Evolutionary conservation across 768 basidiomycete genomes (phyloP).

Genomic region (Cantharellus anzutake): DNA sequence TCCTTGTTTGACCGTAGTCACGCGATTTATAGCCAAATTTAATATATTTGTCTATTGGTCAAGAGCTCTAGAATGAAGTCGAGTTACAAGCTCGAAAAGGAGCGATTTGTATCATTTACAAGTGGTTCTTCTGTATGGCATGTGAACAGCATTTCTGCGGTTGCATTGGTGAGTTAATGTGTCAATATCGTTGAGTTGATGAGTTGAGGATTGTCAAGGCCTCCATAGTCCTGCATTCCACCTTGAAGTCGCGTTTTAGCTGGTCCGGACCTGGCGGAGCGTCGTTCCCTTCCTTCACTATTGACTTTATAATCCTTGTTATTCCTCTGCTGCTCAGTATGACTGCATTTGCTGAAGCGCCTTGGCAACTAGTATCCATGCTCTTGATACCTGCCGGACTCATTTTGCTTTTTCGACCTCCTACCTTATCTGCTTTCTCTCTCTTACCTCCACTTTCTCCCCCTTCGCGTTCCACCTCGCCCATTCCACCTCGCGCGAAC

Average conservation of each 20-base stretch:
- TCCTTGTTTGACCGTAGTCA: too few species aligned
- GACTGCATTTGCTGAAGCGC: constrained; percentile 48
- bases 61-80: background rate
- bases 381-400: constrained; percentile 29
- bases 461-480: constrained; percentile 4
- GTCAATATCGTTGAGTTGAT: background rate
- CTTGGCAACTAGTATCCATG: constrained; percentile 30
- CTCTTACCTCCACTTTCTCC: constrained; percentile 12
- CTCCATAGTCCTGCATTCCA: constrained; percentile 52
- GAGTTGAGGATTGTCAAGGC: constrained; percentile 26
- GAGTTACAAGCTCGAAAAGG: constrained; percentile 58
- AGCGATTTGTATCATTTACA: constrained; percentile 60
- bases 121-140: constrained; percentile 49
- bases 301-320: constrained; percentile 46
- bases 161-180: constrained; percentile 34
- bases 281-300: constrained; percentile 10
- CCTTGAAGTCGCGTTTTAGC: constrained; percentile 26
- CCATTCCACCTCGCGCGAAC: background rate
- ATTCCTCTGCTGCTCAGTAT: constrained; percentile 67
- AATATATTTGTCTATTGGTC: too few species aligned
- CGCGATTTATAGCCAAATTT: too few species aligned
- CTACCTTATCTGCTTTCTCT: constrained; percentile 23
- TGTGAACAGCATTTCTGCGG: constrained; percentile 47
- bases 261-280: constrained; percentile 18
- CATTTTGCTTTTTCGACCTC: constrained; percentile 25